Conservation (phyloP, 225 moss, liverwort and hornwort species). For the Pseudisothecium myosuroides region DNA sequence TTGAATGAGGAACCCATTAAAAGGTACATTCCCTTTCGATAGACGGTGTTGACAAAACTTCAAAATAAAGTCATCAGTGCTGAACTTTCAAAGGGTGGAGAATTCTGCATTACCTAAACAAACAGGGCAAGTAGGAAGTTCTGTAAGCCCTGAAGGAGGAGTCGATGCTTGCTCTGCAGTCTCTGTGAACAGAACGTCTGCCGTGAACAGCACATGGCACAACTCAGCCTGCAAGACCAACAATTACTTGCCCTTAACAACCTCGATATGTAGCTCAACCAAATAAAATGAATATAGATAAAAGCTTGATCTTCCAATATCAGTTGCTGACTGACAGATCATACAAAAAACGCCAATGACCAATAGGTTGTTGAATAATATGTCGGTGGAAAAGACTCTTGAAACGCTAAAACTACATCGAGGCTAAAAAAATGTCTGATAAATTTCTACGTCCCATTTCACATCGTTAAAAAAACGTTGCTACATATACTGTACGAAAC, state of each 20-base stretch:
- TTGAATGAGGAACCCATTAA: not conserved
- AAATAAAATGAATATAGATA: not conserved
- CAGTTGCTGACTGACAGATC: not conserved
- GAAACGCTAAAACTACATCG: not conserved
- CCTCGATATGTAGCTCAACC: not conserved
- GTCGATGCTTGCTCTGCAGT: slow-evolving; percentile 85
- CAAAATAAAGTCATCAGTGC: not conserved
- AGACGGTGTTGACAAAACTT: not conserved
- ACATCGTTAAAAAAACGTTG: not conserved
- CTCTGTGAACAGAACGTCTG: slow-evolving; percentile 82
- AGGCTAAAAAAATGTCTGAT: not conserved
- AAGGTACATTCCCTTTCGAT: not conserved
- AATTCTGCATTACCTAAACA: slow-evolving; percentile 51
- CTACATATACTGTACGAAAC: not conserved
- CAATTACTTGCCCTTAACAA: not conserved
- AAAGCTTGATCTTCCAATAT: not conserved
- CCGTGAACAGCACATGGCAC: slow-evolving; percentile 84
- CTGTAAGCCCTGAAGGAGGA: slow-evolving; percentile 82
- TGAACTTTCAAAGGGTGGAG: not conserved
- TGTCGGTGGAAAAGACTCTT: not conserved
- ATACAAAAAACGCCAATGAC: not conserved
- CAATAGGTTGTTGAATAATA: not conserved
- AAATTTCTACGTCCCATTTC: not conserved
- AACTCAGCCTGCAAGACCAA: slow-evolving; percentile 66
- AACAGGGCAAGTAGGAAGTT: slow-evolving; percentile 96